Evolutionary conservation across 768 basidiomycete genomes (phyloP), one percentile per base, ranked within the genome.

Genomic region (Mycena polygramma): DNA sequence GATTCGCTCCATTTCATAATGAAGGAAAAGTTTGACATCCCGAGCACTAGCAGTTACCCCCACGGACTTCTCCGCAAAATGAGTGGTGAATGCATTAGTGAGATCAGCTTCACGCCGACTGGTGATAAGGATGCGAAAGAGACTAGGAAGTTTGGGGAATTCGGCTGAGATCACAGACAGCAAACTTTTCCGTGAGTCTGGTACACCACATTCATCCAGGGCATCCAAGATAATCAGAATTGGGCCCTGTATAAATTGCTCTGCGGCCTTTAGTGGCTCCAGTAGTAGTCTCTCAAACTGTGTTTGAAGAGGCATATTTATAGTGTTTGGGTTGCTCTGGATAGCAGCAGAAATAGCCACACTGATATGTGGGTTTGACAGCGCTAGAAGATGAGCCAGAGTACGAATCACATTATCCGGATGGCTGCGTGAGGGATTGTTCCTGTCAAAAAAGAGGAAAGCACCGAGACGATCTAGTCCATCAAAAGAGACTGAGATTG

Each of bases 161-260:
- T 73, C 64, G 17, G 58, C n/a, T 14, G 71, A 59, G 11, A 77
- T 57, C 4, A 73, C 39, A 26, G 24, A 26, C 30, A 77, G 48
- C 15, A 77, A 60, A 24, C 39, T 61, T 9, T 52, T 68, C 36
- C 76, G 61, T 26, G 62, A 65, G 6, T 22, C 19, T 7, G 63
- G 24, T 43, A 43, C 57, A 17, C 70, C 74, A 46, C 76, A 76
- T 64, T 76, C 76, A 61, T 77, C 76, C 13, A 77, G 52, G 11
- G 76, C 76, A 68, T 77, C 76, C 37, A 77, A n/a, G 24, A 77
- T 60, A 63, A 77, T 69, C 19, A 77, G 59, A 49, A 75, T 52
- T 4, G 71, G 66, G 22, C 63, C 67, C 36, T 20, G 19, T 22
- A 30, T 57, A n/a, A 24, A 37, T 35, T 14, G 53, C 35, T 52